phyloP scores from a whole-genome alignment of 164 flowering plant genomes.

The Kalanchoe fedtschenkoi region DNA sequence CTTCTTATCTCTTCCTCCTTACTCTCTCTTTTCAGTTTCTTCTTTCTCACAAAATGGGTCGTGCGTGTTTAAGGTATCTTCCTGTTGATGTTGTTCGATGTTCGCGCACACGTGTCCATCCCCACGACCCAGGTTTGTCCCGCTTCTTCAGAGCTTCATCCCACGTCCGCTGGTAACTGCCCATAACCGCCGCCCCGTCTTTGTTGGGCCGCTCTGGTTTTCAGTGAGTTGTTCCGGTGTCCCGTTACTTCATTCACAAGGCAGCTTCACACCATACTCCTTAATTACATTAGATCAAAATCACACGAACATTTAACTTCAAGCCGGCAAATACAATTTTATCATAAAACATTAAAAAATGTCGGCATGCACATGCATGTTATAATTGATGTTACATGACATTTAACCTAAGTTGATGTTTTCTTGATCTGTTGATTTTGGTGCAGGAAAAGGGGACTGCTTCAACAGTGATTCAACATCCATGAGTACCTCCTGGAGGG shows the following conservation, averaged over 20 bases:
- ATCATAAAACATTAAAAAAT: too few species aligned
- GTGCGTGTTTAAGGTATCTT: neutral
- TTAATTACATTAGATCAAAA: neutral
- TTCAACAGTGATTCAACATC: neutral
- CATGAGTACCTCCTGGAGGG: neutral
- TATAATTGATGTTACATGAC: too few species aligned
- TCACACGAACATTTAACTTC: neutral
- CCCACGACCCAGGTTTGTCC: neutral
- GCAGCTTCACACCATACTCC: neutral
- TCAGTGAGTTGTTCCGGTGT: neutral
- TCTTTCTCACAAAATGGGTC: neutral
- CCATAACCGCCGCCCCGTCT: neutral
- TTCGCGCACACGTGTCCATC: neutral
- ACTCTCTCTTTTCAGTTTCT: neutral
- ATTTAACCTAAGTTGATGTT: too few species aligned
- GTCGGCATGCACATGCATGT: too few species aligned
- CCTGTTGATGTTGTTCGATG: neutral
- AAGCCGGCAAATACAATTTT: too few species aligned
- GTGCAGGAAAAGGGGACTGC: constrained; percentile 2
- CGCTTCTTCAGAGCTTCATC: neutral
- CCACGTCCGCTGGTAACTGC: neutral
- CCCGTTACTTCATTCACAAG: neutral
- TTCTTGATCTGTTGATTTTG: neutral
- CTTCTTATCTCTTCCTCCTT: too few species aligned
- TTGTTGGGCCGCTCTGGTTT: neutral